These are phyloP conservation scores for Bretziella fagacearum DNA, from an alignment of 2,329 filamentous ascomycete genomes.

Conservation along the genomic window DNA sequence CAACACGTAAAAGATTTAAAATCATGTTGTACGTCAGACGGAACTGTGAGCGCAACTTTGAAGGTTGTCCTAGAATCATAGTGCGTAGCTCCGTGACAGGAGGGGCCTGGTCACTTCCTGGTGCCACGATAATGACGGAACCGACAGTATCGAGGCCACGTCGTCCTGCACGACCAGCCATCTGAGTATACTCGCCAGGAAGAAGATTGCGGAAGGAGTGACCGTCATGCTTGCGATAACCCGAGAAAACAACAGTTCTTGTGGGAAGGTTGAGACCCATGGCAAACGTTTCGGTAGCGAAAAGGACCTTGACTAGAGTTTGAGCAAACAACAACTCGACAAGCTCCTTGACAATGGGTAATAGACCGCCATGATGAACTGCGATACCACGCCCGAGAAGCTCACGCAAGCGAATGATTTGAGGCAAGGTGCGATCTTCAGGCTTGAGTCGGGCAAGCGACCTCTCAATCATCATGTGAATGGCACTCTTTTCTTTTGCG, in stretches of 20 bases:
- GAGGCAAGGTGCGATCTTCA: conserved; percentile 77
- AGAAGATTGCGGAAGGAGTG: conserved; percentile 79
- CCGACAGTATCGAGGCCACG: conserved; percentile 85
- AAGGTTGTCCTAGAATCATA: conserved; percentile 93
- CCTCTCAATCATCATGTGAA: conserved; percentile 94
- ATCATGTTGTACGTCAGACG: conserved; percentile 99
- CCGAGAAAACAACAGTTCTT: conserved; percentile 91
- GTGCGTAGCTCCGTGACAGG: conserved; percentile 66
- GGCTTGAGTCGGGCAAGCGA: conserved; percentile 81
- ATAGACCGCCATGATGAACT: conserved; percentile 83
- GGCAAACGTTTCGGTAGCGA: conserved; percentile 95
- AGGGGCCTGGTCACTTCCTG: conserved; percentile 70
- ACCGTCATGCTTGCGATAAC: conserved; percentile 90
- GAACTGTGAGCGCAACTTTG: conserved; percentile 90
- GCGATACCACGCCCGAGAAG: conserved; percentile 77
- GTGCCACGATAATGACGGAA: conserved; percentile 82
- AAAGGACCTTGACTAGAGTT: conserved; percentile 88
- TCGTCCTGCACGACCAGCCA: conserved; percentile 88
- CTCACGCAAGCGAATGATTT: conserved; percentile 76
- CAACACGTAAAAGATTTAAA: conserved; percentile 80
- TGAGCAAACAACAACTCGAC: conserved; percentile 94
- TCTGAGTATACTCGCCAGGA: conserved; percentile 94
- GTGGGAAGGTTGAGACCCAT: conserved; percentile 96
- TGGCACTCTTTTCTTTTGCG: conserved; percentile 83
- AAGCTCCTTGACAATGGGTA: conserved; percentile 94